These are phyloP conservation scores for Phytopythium kandeliae DNA, from an alignment of 352 stramenopile genomes.

Conservation along the genomic window DNA sequence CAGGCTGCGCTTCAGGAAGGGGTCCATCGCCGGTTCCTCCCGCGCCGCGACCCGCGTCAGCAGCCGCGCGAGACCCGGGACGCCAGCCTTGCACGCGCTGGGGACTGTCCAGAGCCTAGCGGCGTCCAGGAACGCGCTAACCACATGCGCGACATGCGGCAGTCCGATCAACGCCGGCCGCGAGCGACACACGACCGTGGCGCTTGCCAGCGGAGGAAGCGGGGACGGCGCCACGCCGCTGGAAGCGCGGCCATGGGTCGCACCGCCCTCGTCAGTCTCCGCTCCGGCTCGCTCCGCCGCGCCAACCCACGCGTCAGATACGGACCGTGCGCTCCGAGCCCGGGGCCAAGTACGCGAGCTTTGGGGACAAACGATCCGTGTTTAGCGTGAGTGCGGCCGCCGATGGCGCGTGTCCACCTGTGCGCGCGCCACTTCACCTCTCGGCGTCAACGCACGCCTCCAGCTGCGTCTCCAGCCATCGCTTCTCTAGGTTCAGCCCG, in stretches of 20 bases:
- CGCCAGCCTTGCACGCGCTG: not conserved
- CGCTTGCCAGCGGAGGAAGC: not conserved
- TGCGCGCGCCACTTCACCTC: not conserved
- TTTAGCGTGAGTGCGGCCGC: not conserved
- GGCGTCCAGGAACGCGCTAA: not conserved
- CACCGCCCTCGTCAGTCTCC: no score
- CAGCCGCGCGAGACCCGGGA: not conserved
- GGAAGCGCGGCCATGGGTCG: no score
- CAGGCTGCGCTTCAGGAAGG: not conserved
- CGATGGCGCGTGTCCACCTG: not conserved
- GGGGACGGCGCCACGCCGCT: no score
- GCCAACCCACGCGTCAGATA: no score
- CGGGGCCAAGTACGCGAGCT: no score
- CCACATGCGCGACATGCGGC: not conserved
- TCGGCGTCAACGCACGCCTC: conserved; percentile 19
- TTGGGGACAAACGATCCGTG: not conserved
- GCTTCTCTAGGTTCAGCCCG: conserved; percentile 42
- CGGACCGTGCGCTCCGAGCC: no score
- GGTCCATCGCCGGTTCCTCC: not conserved
- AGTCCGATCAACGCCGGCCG: not conserved
- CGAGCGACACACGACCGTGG: not conserved
- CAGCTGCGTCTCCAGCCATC: conserved; percentile 29
- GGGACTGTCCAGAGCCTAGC: not conserved
- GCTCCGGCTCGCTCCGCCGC: no score
- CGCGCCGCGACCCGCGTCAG: not conserved